phyloP scores from a whole-genome alignment of 805 yeast genomes.

The Zygotorulaspora danielsina region DNA sequence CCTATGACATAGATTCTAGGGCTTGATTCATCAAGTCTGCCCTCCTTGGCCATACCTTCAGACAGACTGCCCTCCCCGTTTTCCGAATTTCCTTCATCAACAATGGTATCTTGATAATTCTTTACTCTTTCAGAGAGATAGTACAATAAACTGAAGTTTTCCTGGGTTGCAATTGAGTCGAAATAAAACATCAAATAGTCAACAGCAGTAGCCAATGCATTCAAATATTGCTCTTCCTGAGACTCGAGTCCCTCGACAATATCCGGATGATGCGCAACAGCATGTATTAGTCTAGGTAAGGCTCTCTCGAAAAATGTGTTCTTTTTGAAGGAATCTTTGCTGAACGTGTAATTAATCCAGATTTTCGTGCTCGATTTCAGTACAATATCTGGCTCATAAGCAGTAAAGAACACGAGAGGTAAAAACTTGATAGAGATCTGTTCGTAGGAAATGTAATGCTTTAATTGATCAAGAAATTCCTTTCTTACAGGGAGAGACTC shows the following conservation, averaged over 20 bases:
- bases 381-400: slow-evolving; percentile 62
- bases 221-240: slow-evolving; percentile 31
- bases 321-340: slow-evolving; percentile 31
- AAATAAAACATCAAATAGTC: slow-evolving; percentile 59
- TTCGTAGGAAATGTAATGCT: slow-evolving; percentile 48
- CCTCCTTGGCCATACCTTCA: slow-evolving; percentile 21
- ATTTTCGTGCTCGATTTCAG: slow-evolving; percentile 51
- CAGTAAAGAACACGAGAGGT: slow-evolving; percentile 66
- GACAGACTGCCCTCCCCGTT: slow-evolving; percentile 14
- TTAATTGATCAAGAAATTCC: slow-evolving; percentile 46
- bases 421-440: slow-evolving; percentile 60
- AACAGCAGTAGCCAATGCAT: slow-evolving; percentile 51
- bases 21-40: slow-evolving; percentile 18
- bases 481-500: slow-evolving; percentile 54
- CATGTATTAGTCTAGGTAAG: slow-evolving; percentile 62
- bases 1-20: slow-evolving; percentile 55
- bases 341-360: slow-evolving; percentile 65
- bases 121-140: slow-evolving; percentile 75
- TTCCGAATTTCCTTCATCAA: slow-evolving; percentile 33
- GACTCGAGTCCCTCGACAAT: slow-evolving; percentile 49
- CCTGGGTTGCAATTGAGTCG: slow-evolving; percentile 54
- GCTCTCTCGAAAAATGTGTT: slow-evolving; percentile 59
- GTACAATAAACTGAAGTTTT: slow-evolving; percentile 67
- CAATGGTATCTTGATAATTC: slow-evolving; percentile 61
- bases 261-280: slow-evolving; percentile 63